Conservation (phyloP, 176 grass and related monocot genomes). For the Paspalum vaginatum region DNA sequence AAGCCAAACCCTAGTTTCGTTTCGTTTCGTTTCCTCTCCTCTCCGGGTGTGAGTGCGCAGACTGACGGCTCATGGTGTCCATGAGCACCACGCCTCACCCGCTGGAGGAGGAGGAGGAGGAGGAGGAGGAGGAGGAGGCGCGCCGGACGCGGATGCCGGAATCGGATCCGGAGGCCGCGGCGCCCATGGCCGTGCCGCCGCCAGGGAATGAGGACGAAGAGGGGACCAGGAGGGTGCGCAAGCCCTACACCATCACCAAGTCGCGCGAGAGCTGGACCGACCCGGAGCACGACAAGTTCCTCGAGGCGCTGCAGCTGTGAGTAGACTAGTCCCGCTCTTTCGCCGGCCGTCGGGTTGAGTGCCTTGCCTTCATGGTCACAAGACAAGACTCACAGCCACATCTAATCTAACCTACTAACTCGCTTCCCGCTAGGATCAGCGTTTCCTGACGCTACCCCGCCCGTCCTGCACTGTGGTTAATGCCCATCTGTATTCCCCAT, state of each 20-base stretch:
- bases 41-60: too few relatives aligned
- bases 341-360: too few relatives aligned
- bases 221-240: slow-evolving; percentile 25
- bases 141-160: background rate
- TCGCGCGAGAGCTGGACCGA: slow-evolving; percentile 59
- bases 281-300: slow-evolving; percentile 61
- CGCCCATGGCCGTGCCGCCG: background rate
- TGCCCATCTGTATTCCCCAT: too few relatives aligned
- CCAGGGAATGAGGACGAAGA: background rate
- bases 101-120: background rate
- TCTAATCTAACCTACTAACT: too few relatives aligned
- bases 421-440: background rate
- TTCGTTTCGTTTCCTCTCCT: too few relatives aligned
- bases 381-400: background rate
- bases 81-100: slow-evolving; percentile 18
- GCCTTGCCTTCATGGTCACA: background rate
- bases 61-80: background rate
- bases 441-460: background rate
- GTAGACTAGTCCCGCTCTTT: background rate
- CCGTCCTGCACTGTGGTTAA: background rate
- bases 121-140: background rate
- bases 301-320: slow-evolving; percentile 58
- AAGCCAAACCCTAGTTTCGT: too few relatives aligned
- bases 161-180: background rate
- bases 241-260: slow-evolving; percentile 57